phyloP scores from a whole-genome alignment of 2,329 filamentous ascomycete species.

The Fusarium marasasianum region DNA sequence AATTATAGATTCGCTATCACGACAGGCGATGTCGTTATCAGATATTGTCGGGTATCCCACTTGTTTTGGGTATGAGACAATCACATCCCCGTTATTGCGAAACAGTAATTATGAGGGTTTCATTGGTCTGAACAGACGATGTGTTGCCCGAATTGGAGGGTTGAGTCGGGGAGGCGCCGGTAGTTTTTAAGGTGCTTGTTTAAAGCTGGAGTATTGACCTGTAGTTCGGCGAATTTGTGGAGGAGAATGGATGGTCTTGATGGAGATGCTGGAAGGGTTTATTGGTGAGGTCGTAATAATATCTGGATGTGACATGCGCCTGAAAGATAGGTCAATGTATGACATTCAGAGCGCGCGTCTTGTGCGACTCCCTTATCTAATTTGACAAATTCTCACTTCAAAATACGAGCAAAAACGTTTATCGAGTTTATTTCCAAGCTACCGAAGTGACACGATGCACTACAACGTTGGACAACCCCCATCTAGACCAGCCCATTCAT shows the following conservation, averaged over 20 bases:
- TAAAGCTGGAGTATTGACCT: no score
- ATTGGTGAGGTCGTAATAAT: not conserved
- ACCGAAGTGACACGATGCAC: not conserved
- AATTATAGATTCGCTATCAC: constrained; percentile 23
- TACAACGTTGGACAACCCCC: not conserved
- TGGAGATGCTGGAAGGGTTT: fast-evolving
- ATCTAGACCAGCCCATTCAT: not conserved
- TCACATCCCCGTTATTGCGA: constrained; percentile 28
- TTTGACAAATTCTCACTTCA: fast-evolving
- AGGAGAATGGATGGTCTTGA: not conserved
- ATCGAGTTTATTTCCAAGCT: fast-evolving
- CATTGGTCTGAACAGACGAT: not conserved
- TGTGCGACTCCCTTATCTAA: not conserved
- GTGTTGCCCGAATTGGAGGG: not conserved
- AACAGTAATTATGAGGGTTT: not conserved
- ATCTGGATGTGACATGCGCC: fast-evolving
- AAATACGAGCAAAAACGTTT: fast-evolving
- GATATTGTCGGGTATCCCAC: not conserved
- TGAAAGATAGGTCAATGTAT: fast-evolving
- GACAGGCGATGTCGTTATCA: constrained; percentile 27
- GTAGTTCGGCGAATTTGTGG: not conserved
- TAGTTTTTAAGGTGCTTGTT: not conserved
- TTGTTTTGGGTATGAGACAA: constrained; percentile 7
- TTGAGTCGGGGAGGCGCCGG: not conserved
- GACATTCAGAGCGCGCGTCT: fast-evolving